phyloP scores from a whole-genome alignment of 306 rosid species.

The Erythrophleum fordii region DNA sequence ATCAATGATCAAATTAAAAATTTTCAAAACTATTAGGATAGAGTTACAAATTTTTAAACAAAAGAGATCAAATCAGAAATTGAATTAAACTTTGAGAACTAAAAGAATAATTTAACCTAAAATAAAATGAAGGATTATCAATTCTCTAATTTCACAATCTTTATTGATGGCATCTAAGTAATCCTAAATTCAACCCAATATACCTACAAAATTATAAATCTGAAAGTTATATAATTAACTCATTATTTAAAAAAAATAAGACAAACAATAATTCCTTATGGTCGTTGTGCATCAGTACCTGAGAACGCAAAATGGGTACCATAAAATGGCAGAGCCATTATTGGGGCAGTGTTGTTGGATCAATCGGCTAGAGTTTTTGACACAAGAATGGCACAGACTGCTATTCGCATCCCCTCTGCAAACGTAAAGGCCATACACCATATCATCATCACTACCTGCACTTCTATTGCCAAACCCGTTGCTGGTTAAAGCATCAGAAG shows the following conservation, averaged over 20 bases:
- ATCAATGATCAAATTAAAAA: too few species aligned
- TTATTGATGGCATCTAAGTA: neutral
- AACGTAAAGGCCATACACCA: slow-evolving; percentile 46
- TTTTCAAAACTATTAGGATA: too few species aligned
- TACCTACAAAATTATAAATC: neutral
- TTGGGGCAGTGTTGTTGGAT: slow-evolving; percentile 47
- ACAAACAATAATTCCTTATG: too few species aligned
- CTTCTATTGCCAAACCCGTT: slow-evolving; percentile 45
- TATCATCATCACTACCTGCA: neutral
- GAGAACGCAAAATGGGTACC: slow-evolving; percentile 50
- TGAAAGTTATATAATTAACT: neutral
- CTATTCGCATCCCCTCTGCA: slow-evolving; percentile 49
- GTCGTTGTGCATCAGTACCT: slow-evolving; percentile 16
- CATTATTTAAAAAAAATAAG: too few species aligned
- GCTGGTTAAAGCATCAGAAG: slow-evolving; percentile 44
- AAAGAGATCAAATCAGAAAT: too few species aligned
- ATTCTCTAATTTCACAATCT: too few species aligned
- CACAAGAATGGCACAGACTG: slow-evolving; percentile 46
- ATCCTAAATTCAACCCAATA: neutral
- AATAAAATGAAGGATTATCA: too few species aligned
- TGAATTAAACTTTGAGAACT: too few species aligned
- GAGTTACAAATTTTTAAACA: too few species aligned
- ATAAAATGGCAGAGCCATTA: slow-evolving; percentile 45
- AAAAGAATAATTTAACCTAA: too few species aligned
- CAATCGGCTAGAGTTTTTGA: slow-evolving; percentile 44